These are phyloP conservation scores for Coniochaeta sp. DNA, from an alignment of 2,329 filamentous ascomycete genomes.

Conservation along the genomic window DNA sequence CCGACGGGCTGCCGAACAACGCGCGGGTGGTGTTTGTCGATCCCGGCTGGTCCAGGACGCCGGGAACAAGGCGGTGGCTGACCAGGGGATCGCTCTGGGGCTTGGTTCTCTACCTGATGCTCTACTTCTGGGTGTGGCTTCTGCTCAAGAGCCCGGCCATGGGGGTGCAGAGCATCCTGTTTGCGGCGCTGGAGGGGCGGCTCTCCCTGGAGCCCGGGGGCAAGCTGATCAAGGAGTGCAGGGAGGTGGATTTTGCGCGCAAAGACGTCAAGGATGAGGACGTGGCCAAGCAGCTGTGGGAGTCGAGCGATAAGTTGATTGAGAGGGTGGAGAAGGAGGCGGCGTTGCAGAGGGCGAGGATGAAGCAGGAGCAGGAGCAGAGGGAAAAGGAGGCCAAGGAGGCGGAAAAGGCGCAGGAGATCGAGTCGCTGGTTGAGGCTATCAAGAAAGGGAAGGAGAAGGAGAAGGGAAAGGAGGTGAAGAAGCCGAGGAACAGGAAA, in stretches of 20 bases:
- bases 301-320: constrained; percentile 78
- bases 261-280: constrained; percentile 71
- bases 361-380: constrained; percentile 28
- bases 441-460: constrained; percentile 35
- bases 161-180: constrained; percentile 81
- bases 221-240: constrained; percentile 82
- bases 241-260: constrained; percentile 63
- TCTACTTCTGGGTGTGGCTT: constrained; percentile 80
- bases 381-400: constrained; percentile 24
- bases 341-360: constrained; percentile 46
- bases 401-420: constrained; percentile 26
- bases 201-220: constrained; percentile 60
- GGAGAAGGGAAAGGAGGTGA: constrained; percentile 15
- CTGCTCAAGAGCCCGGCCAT: constrained; percentile 76
- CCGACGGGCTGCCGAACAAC: constrained; percentile 76
- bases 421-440: constrained; percentile 30
- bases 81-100: constrained; percentile 79
- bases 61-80: constrained; percentile 81
- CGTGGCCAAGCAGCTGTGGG: constrained; percentile 80
- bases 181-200: constrained; percentile 74
- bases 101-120: constrained; percentile 65
- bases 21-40: constrained; percentile 81
- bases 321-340: constrained; percentile 74
- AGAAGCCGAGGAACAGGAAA: constrained; percentile 7
- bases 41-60: constrained; percentile 77